Base-by-base conservation (phyloP, 306 rosid species). In the Trifolium fragiferum region DNA sequence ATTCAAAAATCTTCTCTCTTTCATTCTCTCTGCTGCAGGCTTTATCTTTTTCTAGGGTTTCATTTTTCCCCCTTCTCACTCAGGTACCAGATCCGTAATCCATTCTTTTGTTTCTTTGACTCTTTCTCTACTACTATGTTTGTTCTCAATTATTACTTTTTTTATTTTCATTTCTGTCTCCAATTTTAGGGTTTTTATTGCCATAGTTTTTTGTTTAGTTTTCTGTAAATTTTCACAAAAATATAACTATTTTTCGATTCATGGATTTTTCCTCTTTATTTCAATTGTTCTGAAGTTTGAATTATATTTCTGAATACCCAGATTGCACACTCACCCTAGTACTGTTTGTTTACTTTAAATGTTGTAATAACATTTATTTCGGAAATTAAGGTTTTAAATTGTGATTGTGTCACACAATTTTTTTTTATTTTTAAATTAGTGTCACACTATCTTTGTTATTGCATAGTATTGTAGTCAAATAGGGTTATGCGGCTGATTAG, bases 11-110 rank as follows among this genome's bases (percentile, higher is more conserved):
- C 77, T 27, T n/a, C 33, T 4, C 55, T 60, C 30, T 57, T 4
- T 11, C 64, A 3, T 8, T 41, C 60, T 32, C 63, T 43, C 30
- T 46, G 50, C 50, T 23, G 16, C 63, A 19, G 11, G 49, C 47
- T 63, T 53, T 44, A 66, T 43, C 72, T 44, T 66, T 35, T 2
- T 64, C 78, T 81, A 81, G 81, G 81, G 81, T 81, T 76, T 80
- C 68, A 57, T 71, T 67, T 62, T 67, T 14, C 63, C 19, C 21
- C 12, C 14, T 43, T 70, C 40, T 76, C 78, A 13, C 69, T 25
- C 66, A 55, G 84, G 84, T 81, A 65, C 69, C 21, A 8, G n/a
- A n/a, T n/a, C n/a, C 27, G 3, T 2, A 25, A 51, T 62, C 43
- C 25, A 0, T 68, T 30, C 12, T 51, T 3, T 21, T 35, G 1